Percentiles rank a stretch among this genome's conserved stretches.
Evolutionary conservation across 2,329 filamentous ascomycete species (phyloP).

Genomic region (Biscogniauxia sp.): DNA sequence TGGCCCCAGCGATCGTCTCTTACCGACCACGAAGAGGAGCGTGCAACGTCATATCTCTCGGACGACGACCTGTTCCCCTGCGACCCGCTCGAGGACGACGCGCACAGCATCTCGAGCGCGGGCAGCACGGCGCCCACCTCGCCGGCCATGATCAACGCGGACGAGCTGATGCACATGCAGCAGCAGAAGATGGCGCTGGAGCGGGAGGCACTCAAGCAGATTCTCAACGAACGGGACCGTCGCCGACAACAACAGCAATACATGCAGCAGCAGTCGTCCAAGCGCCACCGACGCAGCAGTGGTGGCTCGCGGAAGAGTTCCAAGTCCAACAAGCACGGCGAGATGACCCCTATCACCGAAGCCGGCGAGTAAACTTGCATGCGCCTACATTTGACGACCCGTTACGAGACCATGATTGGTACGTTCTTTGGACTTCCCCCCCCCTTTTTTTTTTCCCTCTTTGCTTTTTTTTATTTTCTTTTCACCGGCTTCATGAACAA

Average conservation of each 20-base stretch:
- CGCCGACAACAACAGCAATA: conserved; percentile 41
- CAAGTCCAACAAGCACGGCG: conserved; percentile 45
- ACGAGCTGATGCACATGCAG: conserved; percentile 49
- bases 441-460: not conserved
- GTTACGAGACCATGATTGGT: conserved; percentile 30
- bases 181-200: conserved; percentile 50
- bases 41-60: conserved; percentile 56
- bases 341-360: conserved; percentile 57
- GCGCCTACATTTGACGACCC: conserved; percentile 13
- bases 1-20: conserved; percentile 42
- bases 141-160: conserved; percentile 40
- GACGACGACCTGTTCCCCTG: conserved; percentile 62
- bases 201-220: conserved; percentile 50
- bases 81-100: conserved; percentile 50
- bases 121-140: conserved; percentile 44
- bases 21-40: conserved; percentile 30
- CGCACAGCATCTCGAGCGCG: conserved; percentile 43
- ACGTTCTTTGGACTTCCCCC: conserved; percentile 9
- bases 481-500: too few relatives aligned
- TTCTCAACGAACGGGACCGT: conserved; percentile 55
- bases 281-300: conserved; percentile 27
- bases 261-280: conserved; percentile 21
- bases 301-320: conserved; percentile 29
- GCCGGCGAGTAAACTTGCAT: conserved; percentile 37
- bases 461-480: not conserved